Percentiles rank a stretch among this genome's conserved stretches.
phyloP scores from a whole-genome alignment of 805 yeast genomes.

The Candida silvatica region DNA sequence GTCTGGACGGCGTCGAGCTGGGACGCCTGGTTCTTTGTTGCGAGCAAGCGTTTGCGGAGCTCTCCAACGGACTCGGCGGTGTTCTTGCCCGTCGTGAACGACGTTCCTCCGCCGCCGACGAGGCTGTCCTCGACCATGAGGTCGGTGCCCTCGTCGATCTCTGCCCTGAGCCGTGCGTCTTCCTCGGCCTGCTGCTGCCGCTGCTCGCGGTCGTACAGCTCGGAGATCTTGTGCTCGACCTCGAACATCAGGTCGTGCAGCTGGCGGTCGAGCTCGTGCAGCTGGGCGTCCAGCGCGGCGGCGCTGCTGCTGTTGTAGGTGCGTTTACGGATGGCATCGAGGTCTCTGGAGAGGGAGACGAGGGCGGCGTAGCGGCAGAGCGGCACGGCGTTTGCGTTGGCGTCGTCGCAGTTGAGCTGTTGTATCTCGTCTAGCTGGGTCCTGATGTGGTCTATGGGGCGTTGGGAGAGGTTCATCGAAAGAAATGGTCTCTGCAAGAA shows the following conservation, averaged over 20 bases:
- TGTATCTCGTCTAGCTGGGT: neutral
- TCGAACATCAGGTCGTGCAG: constrained; percentile 11
- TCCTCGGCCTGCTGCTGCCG: neutral
- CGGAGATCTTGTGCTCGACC: constrained; percentile 9
- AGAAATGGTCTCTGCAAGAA: too few relatives aligned
- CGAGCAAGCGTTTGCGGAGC: constrained; percentile 20
- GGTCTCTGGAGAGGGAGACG: constrained; percentile 7
- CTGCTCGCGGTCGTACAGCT: constrained; percentile 2
- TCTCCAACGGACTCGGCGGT: constrained; percentile 20
- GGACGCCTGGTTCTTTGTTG: constrained; percentile 12
- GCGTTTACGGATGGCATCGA: constrained; percentile 10
- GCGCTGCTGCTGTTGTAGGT: constrained; percentile 3
- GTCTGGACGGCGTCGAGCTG: constrained; percentile 20
- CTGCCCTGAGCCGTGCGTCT: neutral
- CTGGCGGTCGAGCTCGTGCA: constrained; percentile 8
- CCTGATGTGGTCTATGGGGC: neutral
- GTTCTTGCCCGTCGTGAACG: too few relatives aligned
- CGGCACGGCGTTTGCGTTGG: neutral
- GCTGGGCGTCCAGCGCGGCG: constrained; percentile 2
- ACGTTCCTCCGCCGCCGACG: too few relatives aligned
- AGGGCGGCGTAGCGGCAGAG: constrained; percentile 2
- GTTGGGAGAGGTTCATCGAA: too few relatives aligned
- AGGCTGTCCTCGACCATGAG: too few relatives aligned
- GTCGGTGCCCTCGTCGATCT: constrained; percentile 1
- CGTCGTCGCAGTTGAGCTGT: neutral